phyloP scores from a whole-genome alignment of 2,329 filamentous ascomycete species.

The Clarireedia hainanense region DNA sequence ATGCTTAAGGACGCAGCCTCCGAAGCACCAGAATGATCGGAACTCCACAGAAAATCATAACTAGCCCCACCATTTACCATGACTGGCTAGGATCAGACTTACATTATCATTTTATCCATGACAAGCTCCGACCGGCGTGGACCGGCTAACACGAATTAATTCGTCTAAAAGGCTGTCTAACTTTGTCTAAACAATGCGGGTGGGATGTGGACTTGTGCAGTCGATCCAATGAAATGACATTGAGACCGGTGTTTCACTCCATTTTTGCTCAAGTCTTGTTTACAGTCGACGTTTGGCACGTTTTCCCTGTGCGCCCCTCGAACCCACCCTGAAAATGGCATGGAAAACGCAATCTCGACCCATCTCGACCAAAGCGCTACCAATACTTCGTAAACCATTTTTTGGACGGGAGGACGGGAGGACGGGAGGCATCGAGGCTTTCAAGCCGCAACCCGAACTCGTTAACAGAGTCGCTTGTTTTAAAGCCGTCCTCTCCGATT shows the following conservation, averaged over 20 bases:
- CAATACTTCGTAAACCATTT: not conserved
- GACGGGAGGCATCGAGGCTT: no score
- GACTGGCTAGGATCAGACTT: constrained; percentile 1
- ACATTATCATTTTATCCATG: constrained; percentile 1
- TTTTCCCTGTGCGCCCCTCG: constrained; percentile 1
- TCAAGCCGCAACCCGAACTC: not conserved
- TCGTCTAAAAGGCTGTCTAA: not conserved
- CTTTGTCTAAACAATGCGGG: not conserved
- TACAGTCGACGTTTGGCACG: constrained; percentile 1
- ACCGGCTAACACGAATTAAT: not conserved
- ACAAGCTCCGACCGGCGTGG: not conserved
- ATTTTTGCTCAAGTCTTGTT: not conserved
- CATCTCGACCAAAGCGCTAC: constrained; percentile 1
- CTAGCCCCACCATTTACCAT: not conserved
- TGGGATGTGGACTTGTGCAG: not conserved
- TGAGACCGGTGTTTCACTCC: not conserved
- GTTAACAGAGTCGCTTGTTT: no score
- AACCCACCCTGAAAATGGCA: not conserved
- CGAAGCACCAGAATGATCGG: constrained; percentile 1
- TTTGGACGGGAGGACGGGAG: not conserved
- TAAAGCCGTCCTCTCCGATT: not conserved
- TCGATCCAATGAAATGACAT: not conserved
- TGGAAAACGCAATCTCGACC: constrained; percentile 7
- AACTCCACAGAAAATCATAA: constrained; percentile 2
- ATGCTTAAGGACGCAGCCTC: not conserved